These are phyloP conservation scores for Astrothelium macrocarpum DNA, from an alignment of 495 filamentous ascomycete species.

Conservation along the genomic window DNA sequence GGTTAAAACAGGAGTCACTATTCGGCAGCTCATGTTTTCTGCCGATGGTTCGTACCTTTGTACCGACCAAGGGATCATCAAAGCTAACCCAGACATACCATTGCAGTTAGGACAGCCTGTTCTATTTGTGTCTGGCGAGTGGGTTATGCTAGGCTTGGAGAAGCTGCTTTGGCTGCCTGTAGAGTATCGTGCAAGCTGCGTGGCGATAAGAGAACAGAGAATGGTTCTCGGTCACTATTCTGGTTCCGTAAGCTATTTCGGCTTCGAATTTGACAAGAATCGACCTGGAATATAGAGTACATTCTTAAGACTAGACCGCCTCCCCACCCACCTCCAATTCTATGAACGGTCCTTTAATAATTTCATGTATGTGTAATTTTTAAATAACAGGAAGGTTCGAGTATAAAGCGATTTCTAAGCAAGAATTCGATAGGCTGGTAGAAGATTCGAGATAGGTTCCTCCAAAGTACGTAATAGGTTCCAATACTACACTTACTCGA, in stretches of 20 bases:
- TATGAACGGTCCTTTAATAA: too few relatives aligned
- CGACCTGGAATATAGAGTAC: neutral
- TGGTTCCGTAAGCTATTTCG: neutral
- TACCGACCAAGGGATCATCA: neutral
- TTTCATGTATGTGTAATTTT: too few relatives aligned
- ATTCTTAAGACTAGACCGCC: neutral
- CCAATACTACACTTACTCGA: too few relatives aligned
- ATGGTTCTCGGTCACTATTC: neutral
- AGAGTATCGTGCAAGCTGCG: conserved; percentile 12
- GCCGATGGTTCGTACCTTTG: conserved; percentile 2
- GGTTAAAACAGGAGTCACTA: neutral
- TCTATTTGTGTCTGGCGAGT: conserved; percentile 1
- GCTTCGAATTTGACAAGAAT: neutral
- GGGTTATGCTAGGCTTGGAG: neutral
- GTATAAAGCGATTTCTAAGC: too few relatives aligned
- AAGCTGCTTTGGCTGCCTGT: conserved; percentile 13
- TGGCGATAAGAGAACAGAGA: neutral
- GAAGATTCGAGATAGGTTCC: too few relatives aligned
- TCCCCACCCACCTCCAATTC: neutral
- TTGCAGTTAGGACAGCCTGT: neutral
- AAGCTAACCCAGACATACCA: neutral
- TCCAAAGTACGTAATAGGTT: too few relatives aligned
- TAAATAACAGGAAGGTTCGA: too few relatives aligned
- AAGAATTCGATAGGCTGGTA: too few relatives aligned
- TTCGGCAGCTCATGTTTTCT: conserved; percentile 5